Percentiles rank a stretch among this genome's conserved stretches.
These are phyloP conservation scores for Monilinia polystroma DNA, from an alignment of 2,329 filamentous ascomycete genomes.

Conservation along the genomic window DNA sequence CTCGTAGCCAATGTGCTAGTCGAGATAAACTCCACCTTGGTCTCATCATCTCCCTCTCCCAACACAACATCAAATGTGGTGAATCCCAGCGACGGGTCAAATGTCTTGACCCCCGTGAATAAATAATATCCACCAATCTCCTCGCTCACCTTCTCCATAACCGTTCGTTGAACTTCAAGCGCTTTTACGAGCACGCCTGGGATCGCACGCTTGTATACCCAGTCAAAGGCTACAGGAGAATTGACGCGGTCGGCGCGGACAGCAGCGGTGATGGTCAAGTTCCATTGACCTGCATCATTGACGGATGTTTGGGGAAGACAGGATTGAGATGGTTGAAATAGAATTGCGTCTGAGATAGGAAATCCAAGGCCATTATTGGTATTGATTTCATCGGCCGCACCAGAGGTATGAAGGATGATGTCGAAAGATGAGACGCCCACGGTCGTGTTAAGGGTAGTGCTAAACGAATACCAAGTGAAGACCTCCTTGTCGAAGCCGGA, in stretches of 20 bases:
- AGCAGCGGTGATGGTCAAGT: background rate
- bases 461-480: background rate
- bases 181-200: background rate
- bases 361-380: conserved; percentile 6
- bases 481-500: background rate
- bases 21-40: background rate
- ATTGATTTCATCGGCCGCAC: conserved; percentile 4
- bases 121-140: conserved; percentile 13
- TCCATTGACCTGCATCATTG: conserved; percentile 1
- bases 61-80: conserved; percentile 2
- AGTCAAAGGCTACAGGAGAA: conserved; percentile 3
- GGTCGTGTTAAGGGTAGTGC: background rate
- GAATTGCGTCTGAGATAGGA: background rate
- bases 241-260: conserved; percentile 12
- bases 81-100: background rate
- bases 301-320: background rate
- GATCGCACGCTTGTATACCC: background rate
- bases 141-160: conserved; percentile 8
- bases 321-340: conserved; percentile 5
- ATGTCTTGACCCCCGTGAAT: background rate
- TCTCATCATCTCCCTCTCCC: background rate
- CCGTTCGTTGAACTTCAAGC: background rate
- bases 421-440: conserved; percentile 11
- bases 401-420: background rate
- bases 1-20: background rate